Evolutionary conservation across 2,329 filamentous ascomycete species (phyloP), one percentile per base, ranked within the genome.

Genomic region (Penicillium decumbens): DNA sequence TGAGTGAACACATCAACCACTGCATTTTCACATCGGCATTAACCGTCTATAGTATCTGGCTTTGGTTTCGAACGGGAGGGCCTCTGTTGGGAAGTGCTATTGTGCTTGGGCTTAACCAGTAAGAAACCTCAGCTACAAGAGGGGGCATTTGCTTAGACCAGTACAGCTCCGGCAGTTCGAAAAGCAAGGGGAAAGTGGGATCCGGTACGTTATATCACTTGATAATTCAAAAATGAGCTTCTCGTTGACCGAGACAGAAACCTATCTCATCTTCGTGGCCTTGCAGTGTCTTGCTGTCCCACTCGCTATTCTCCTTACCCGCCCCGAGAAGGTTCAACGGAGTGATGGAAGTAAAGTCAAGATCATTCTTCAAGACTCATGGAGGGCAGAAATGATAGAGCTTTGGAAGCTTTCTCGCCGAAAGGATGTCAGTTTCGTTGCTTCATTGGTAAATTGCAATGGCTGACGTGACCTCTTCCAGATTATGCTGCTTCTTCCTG

Each of bases 1-100:
- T 62, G 15, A 41, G 59, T 51, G 3, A 9, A 20, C 6, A 8
- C 13, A 9, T 1, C 12, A 6, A 3, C n/a, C 1, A 3, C 7
- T 25, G 24, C 18, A 5, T 30, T 1, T 4, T 3, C 10, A 20
- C 2, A n/a, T 29, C 1, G 9, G 24, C 24, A 41, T 48, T 56
- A 5, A 58, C 23, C 1, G 2, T 20, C 3, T 24, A 12, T 9
- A 65, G 61, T 33, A 72, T 74, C 53, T 75, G 73, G 74, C 65
- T 76, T 2, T 77, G 74, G 71, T 79, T 78, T 54, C 70, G 78
- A 6, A 78, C 72, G 0, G 71, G 73, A 2, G 78, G 78, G 0
- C 77, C 75, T 39, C 64, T 79, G 0, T 49, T 78, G 0, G 76
- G 76, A 9, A 74, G 75, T 15, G 67, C 72, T 0, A 75, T 79